Percentiles rank a stretch among this genome's conserved stretches.
These are phyloP conservation scores for Piper longum DNA, from an alignment of 164 flowering plant genomes.

Conservation along the genomic window DNA sequence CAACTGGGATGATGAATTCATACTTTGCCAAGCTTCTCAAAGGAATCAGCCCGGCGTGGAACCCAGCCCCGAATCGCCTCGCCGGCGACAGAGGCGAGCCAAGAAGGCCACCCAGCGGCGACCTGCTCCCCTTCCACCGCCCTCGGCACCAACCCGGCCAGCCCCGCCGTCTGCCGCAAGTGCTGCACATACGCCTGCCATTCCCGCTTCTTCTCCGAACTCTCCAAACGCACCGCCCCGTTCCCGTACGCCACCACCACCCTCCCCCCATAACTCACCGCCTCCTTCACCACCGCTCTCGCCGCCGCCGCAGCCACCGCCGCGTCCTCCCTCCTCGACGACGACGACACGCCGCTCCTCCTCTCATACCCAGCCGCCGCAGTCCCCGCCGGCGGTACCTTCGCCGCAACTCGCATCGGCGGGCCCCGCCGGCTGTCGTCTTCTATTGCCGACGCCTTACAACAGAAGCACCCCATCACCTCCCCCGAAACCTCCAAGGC, in stretches of 20 bases:
- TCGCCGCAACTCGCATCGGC: constrained; percentile 40
- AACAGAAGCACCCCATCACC: constrained; percentile 62
- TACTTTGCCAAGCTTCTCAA: constrained; percentile 90
- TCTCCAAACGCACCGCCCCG: constrained; percentile 31
- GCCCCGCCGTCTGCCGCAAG: constrained; percentile 24
- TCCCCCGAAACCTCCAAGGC: background rate
- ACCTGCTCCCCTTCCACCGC: constrained; percentile 76
- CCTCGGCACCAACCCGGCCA: constrained; percentile 35
- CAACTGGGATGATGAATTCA: constrained; percentile 4
- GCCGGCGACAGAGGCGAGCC: constrained; percentile 92
- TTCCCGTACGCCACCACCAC: constrained; percentile 33
- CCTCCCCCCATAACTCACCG: constrained; percentile 19
- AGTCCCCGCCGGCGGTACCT: constrained; percentile 22
- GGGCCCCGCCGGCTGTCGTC: constrained; percentile 75
- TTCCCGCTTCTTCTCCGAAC: constrained; percentile 54
- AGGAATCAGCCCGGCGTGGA: constrained; percentile 93
- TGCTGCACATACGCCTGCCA: constrained; percentile 21
- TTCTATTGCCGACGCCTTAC: constrained; percentile 66
- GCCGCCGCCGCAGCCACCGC: constrained; percentile 6
- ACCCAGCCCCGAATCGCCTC: constrained; percentile 94
- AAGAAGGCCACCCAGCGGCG: constrained; percentile 97
- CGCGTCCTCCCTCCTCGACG: constrained; percentile 44
- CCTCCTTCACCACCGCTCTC: constrained; percentile 16
- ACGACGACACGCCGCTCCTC: constrained; percentile 25
- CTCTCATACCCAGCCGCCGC: background rate